Evolutionary conservation across 305 asterid genomes (phyloP).

Genomic region (Rubia tinctorum): DNA sequence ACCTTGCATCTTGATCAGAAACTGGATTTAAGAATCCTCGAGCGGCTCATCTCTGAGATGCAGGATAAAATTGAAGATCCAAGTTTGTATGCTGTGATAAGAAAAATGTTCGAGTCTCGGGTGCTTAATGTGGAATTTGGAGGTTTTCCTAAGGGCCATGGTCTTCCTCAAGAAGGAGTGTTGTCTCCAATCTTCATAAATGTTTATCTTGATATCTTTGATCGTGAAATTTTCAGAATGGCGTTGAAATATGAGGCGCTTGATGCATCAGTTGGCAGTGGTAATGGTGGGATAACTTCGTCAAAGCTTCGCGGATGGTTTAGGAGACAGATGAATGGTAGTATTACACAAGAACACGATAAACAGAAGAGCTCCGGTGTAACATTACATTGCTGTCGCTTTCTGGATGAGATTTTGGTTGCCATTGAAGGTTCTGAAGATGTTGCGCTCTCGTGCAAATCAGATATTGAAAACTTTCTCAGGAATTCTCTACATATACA

Average conservation of each 20-base stretch:
- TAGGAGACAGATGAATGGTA: conserved; percentile 69
- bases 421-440: conserved; percentile 77
- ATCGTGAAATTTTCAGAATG: conserved; percentile 64
- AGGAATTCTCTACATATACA: conserved; percentile 58
- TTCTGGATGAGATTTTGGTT: conserved; percentile 84
- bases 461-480: conserved; percentile 55
- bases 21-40: conserved; percentile 44
- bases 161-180: conserved; percentile 99
- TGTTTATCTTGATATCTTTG: conserved; percentile 80
- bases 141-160: conserved; percentile 83
- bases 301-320: conserved; percentile 84
- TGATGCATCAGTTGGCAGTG: conserved; percentile 23
- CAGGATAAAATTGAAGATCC: conserved; percentile 70
- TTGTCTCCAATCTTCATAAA: conserved; percentile 84
- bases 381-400: conserved; percentile 75
- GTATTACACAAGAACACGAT: conserved; percentile 21
- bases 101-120: conserved; percentile 55
- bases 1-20: conserved; percentile 50
- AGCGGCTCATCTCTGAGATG: conserved; percentile 49
- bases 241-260: conserved; percentile 80
- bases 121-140: conserved; percentile 90
- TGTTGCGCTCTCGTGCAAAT: conserved; percentile 52
- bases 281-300: conserved; percentile 28
- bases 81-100: conserved; percentile 38
- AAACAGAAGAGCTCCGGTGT: conserved; percentile 36